Conservation (phyloP, 257 asterid genomes). For the Solanum bukasovii region DNA sequence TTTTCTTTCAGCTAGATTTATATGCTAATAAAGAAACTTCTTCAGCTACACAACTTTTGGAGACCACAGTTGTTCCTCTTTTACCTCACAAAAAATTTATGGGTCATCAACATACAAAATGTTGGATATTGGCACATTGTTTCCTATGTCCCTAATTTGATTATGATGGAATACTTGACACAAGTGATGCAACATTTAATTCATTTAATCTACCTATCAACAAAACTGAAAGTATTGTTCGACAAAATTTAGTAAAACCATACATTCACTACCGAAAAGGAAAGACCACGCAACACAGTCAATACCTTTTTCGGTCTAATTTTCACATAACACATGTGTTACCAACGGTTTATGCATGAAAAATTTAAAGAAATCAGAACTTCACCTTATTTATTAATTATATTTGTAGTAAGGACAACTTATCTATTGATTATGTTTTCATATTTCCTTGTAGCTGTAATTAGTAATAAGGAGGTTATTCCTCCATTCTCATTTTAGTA, state of each 20-base stretch:
- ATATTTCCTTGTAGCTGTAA: background rate
- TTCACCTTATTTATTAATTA: background rate
- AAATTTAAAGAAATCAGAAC: background rate
- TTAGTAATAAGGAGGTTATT: background rate
- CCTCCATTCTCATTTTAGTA: background rate
- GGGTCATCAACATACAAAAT: background rate
- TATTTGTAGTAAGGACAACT: background rate
- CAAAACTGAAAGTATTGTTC: background rate
- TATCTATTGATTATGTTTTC: background rate
- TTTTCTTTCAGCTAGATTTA: background rate
- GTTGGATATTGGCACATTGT: background rate
- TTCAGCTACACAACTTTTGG: background rate
- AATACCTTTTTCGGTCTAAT: background rate
- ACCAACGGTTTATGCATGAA: background rate
- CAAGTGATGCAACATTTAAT: background rate
- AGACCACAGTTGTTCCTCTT: background rate
- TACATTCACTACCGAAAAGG: background rate
- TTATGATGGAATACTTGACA: background rate
- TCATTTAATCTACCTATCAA: background rate
- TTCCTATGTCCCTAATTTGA: background rate
- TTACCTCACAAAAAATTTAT: background rate
- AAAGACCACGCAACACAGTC: background rate
- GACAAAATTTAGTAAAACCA: background rate
- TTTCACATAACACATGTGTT: background rate
- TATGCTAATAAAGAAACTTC: background rate